These are phyloP conservation scores for Phytophthora fragariaefolia DNA, from an alignment of 352 stramenopile species.

Conservation along the genomic window DNA sequence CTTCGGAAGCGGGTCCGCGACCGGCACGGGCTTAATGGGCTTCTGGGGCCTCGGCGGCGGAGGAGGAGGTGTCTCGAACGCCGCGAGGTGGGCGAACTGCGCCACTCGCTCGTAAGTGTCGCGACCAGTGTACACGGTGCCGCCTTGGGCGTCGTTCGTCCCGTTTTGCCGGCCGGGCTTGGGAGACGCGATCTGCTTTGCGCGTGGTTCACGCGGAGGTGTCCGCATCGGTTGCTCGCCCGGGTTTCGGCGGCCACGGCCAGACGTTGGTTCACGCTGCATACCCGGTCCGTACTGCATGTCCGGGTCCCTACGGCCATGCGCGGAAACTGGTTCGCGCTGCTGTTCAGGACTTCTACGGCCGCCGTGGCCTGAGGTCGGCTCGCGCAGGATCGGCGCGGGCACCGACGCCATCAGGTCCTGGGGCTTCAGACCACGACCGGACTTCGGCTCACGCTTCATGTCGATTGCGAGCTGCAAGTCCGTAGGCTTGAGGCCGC, in stretches of 20 bases:
- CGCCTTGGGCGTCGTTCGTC: slow-evolving; percentile 20
- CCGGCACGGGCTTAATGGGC: slow-evolving; percentile 29
- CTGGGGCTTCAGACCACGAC: slow-evolving; percentile 10
- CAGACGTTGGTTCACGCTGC: slow-evolving; percentile 28
- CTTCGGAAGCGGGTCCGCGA: slow-evolving; percentile 31
- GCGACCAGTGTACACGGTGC: slow-evolving; percentile 36
- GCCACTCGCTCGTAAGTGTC: slow-evolving; percentile 35
- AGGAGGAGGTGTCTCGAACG: slow-evolving; percentile 36
- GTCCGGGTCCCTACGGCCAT: slow-evolving; percentile 12
- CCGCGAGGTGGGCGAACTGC: slow-evolving; percentile 40
- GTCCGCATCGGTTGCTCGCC: slow-evolving; percentile 19
- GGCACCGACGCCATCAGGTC: neutral
- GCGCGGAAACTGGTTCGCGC: slow-evolving; percentile 23
- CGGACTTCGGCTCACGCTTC: slow-evolving; percentile 29
- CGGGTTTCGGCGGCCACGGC: slow-evolving; percentile 14
- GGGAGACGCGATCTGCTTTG: slow-evolving; percentile 25
- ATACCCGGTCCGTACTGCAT: slow-evolving; percentile 9
- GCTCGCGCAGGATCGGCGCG: neutral
- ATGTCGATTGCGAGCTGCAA: slow-evolving; percentile 3
- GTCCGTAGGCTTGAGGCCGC: slow-evolving; percentile 5
- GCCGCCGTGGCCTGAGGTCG: neutral
- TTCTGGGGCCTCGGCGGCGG: slow-evolving; percentile 32
- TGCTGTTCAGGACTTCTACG: neutral
- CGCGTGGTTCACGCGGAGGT: slow-evolving; percentile 4
- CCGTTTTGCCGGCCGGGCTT: slow-evolving; percentile 11